Conservation (phyloP, 2,329 filamentous ascomycete genomes). For the Talaromyces atroroseus region DNA sequence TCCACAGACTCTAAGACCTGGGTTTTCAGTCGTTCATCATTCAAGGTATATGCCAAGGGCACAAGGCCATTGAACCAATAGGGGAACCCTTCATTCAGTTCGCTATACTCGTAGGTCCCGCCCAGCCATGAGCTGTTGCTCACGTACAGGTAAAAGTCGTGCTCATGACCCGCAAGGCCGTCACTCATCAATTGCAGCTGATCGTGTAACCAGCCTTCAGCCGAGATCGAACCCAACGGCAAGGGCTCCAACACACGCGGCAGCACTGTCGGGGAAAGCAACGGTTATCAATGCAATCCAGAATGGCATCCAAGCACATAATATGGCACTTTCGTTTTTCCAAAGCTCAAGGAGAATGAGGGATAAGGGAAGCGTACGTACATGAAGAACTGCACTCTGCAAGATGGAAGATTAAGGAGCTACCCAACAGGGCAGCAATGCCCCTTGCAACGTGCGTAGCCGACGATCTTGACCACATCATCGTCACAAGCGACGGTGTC, state of each 20-base stretch:
- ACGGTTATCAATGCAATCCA: too few species aligned
- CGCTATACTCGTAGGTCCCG: slow-evolving; percentile 48
- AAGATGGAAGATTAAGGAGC: neutral
- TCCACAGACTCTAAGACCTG: slow-evolving; percentile 45
- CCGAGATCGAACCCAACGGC: slow-evolving; percentile 46
- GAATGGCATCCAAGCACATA: too few species aligned
- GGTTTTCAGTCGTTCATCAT: slow-evolving; percentile 45
- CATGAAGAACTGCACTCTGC: slow-evolving; percentile 4
- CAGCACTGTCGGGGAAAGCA: slow-evolving; percentile 3
- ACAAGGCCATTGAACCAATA: slow-evolving; percentile 58
- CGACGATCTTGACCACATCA: neutral
- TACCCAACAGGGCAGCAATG: neutral
- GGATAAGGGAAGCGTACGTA: too few species aligned
- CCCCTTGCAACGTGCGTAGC: neutral
- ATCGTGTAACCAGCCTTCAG: slow-evolving; percentile 49
- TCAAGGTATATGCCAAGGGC: slow-evolving; percentile 49
- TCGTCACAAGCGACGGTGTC: slow-evolving; percentile 3
- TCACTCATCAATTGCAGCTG: slow-evolving; percentile 46
- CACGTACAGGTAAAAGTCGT: slow-evolving; percentile 54
- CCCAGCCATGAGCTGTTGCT: slow-evolving; percentile 49
- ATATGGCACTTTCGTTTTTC: too few species aligned
- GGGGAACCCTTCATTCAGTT: slow-evolving; percentile 50
- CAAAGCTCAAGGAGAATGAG: neutral
- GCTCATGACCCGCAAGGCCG: slow-evolving; percentile 50
- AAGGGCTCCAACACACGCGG: slow-evolving; percentile 21